Conservation (phyloP, 768 basidiomycete genomes). For the Leccinum sublutescens region DNA sequence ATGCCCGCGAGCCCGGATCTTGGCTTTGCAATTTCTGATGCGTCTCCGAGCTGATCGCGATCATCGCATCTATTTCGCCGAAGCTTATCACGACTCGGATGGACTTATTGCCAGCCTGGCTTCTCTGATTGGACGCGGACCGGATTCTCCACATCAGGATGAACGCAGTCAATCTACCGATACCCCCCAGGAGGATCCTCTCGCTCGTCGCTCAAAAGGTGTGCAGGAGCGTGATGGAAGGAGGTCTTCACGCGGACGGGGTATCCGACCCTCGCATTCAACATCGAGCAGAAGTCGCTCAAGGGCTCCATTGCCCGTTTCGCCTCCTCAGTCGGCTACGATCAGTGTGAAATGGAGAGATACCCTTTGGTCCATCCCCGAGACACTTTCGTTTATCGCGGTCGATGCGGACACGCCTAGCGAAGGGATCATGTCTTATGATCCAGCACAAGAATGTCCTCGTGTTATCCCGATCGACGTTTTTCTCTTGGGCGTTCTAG, state of each 20-base stretch:
- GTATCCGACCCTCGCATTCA: slow-evolving; percentile 41
- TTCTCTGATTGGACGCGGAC: slow-evolving; percentile 56
- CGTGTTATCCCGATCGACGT: slow-evolving; percentile 69
- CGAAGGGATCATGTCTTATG: slow-evolving; percentile 66
- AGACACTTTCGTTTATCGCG: slow-evolving; percentile 55
- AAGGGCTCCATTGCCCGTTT: slow-evolving; percentile 41
- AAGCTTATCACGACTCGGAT: slow-evolving; percentile 52
- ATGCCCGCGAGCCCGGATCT: slow-evolving; percentile 61
- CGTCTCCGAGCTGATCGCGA: slow-evolving; percentile 87
- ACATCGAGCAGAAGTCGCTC: slow-evolving; percentile 62
- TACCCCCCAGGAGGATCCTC: slow-evolving; percentile 26
- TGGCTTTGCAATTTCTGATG: slow-evolving; percentile 83
- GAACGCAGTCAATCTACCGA: slow-evolving; percentile 29
- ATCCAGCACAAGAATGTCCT: slow-evolving; percentile 43
- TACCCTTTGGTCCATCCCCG: slow-evolving; percentile 69
- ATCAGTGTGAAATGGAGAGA: slow-evolving; percentile 38
- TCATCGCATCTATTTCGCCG: slow-evolving; percentile 75
- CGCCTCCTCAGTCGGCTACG: slow-evolving; percentile 23
- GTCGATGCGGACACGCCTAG: slow-evolving; percentile 59
- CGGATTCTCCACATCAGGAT: slow-evolving; percentile 27
- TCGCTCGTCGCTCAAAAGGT: slow-evolving; percentile 44
- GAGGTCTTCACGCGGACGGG: slow-evolving; percentile 52
- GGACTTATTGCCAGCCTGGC: slow-evolving; percentile 59
- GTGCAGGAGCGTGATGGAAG: slow-evolving; percentile 54
- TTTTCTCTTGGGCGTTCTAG: slow-evolving; percentile 63